These are phyloP conservation scores for Plasmodium vinckei DNA, from an alignment of 169 alveolate genomes.

Conservation along the genomic window DNA sequence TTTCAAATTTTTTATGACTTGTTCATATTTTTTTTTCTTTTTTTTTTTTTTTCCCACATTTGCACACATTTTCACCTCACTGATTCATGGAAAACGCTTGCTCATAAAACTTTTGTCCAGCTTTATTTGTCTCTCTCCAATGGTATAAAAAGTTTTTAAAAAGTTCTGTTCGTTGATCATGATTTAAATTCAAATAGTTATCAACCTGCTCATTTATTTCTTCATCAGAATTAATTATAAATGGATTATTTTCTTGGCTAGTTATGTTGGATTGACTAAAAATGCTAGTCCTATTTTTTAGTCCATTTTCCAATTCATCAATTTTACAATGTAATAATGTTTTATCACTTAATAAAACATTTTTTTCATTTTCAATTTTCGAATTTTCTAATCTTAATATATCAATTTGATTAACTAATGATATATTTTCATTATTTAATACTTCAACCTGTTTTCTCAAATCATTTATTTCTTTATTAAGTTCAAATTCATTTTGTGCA, in stretches of 20 bases:
- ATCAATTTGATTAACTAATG: slow-evolving; percentile 49
- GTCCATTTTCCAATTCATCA: slow-evolving; percentile 62
- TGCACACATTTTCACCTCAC: background rate
- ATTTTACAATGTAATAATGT: slow-evolving; percentile 69
- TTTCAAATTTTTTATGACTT: background rate
- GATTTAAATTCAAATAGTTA: slow-evolving; percentile 57
- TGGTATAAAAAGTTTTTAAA: slow-evolving; percentile 68
- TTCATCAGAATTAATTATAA: slow-evolving; percentile 42
- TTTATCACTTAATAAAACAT: slow-evolving; percentile 62
- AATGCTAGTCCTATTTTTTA: slow-evolving; percentile 21
- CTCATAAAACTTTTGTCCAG: slow-evolving; percentile 71
- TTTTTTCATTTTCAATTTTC: slow-evolving; percentile 72
- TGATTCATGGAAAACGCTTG: slow-evolving; percentile 1
- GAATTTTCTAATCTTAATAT: slow-evolving; percentile 67
- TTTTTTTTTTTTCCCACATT: background rate
- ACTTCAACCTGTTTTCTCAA: slow-evolving; percentile 60
- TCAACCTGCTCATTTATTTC: slow-evolving; percentile 55
- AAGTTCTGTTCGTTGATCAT: slow-evolving; percentile 64
- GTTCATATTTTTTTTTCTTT: background rate
- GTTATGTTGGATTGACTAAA: background rate
- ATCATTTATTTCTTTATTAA: slow-evolving; percentile 61
- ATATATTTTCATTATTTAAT: slow-evolving; percentile 53
- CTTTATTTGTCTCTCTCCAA: slow-evolving; percentile 74
- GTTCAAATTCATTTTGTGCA: slow-evolving; percentile 34
- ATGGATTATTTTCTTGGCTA: slow-evolving; percentile 34